Base-by-base conservation (phyloP, 768 basidiomycete genomes). In the Mycena capillaripes region DNA sequence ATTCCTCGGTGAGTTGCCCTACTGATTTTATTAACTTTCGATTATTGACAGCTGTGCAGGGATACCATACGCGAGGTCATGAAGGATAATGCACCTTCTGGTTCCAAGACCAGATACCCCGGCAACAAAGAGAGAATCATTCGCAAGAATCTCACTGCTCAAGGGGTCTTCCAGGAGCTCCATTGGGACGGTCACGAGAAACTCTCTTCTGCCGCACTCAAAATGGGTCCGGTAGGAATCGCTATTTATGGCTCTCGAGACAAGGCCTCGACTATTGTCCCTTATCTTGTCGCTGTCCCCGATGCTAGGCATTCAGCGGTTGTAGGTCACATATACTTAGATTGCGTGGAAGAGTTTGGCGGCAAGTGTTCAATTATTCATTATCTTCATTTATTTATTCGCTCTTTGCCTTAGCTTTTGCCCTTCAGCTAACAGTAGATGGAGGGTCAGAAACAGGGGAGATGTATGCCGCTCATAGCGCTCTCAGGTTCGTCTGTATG, bases 111-210 rank as follows among this genome's bases (percentile, higher is more conserved):
- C 2, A 12, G 63, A 29, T 53, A 8, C 14, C 63, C 63, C 6
- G 52, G 50, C 4, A 36, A 29, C 12, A 52, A 65, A 27, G 27
- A 23, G 21, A 65, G 38, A 27, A 55, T 65, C 19, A 21, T 11
- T 2, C 50, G 63, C 25, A 55, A 55, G 25, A 40, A 66, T 9
- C 53, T 66, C 7, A 66, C 36, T 1, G 64, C 53, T 3, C 21
- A 25, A 6, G 64, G 64, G 9, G 64, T 66, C 8, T 56, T 66
- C 19, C 52, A 66, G 29, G 64, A 66, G n/a, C 25, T 66, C 27
- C 64, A 66, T 19, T 66, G 23, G 10, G 64, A 66, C 32, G 64
- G 53, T 3, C 64, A 66, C 30, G 64, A 66, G 53, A 66, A 66
- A 53, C 40, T 66, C 2, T 7, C 27, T 4, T 30, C 9, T 30